Percentiles rank a stretch among this genome's conserved stretches.
Evolutionary conservation across 2,329 filamentous ascomycete genomes (phyloP).

Genomic region (Penicillium corylophilum): DNA sequence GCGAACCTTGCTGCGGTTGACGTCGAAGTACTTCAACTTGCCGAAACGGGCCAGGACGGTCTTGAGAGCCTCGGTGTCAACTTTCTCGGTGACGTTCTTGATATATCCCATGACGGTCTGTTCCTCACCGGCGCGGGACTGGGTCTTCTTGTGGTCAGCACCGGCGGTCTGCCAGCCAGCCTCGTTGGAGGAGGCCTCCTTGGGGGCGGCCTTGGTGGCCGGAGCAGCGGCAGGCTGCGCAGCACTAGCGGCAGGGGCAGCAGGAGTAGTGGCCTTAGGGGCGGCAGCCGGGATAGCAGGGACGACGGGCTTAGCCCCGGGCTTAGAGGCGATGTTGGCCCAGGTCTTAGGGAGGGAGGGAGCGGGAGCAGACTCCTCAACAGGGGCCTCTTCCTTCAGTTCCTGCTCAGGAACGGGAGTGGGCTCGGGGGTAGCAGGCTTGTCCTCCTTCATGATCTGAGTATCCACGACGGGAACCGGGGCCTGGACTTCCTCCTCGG

Average conservation of each 20-base stretch:
- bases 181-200: slow-evolving; percentile 75
- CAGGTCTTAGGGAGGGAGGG: slow-evolving; percentile 61
- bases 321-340: slow-evolving; percentile 58
- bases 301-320: slow-evolving; percentile 36
- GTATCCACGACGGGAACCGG: slow-evolving; percentile 34
- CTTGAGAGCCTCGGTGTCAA: slow-evolving; percentile 71
- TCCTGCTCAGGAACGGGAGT: slow-evolving; percentile 52
- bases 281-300: slow-evolving; percentile 29
- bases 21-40: slow-evolving; percentile 63
- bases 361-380: slow-evolving; percentile 49
- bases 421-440: slow-evolving; percentile 64
- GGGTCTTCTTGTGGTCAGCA: slow-evolving; percentile 74
- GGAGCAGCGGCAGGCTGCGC: slow-evolving; percentile 35
- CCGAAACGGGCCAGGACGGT: slow-evolving; percentile 68
- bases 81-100: slow-evolving; percentile 90
- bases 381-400: slow-evolving; percentile 34
- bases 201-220: slow-evolving; percentile 48
- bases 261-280: slow-evolving; percentile 33
- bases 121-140: slow-evolving; percentile 69
- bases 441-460: slow-evolving; percentile 54
- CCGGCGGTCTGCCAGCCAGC: slow-evolving; percentile 87
- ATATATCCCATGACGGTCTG: slow-evolving; percentile 84
- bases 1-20: slow-evolving; percentile 72
- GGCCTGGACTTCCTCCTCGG: slow-evolving; percentile 22
- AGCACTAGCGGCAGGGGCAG: slow-evolving; percentile 32